phyloP scores from a whole-genome alignment of 306 rosid species.

The Ammopiptanthus mongolicus region DNA sequence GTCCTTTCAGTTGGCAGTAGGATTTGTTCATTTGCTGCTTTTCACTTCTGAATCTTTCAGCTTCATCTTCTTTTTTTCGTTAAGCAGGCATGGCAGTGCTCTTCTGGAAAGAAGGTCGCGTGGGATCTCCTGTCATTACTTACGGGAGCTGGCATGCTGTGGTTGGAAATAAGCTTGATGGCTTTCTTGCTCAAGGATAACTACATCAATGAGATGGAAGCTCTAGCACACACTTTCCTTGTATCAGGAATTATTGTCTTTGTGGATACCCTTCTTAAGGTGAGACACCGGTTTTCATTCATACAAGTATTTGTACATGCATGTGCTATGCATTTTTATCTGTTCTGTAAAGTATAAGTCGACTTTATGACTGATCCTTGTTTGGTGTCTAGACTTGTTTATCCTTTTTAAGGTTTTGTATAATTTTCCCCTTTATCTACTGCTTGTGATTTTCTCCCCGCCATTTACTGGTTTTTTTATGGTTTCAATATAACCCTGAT shows the following conservation, averaged over 20 bases:
- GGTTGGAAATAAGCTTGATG: constrained; percentile 65
- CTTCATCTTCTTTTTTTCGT: constrained; percentile 4
- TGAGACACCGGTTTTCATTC: constrained; percentile 18
- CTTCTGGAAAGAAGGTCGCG: constrained; percentile 51
- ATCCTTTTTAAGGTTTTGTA: not conserved
- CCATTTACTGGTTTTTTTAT: not conserved
- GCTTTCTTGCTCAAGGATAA: constrained; percentile 60
- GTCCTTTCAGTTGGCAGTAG: not conserved
- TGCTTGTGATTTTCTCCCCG: not conserved
- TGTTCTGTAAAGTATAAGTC: not conserved
- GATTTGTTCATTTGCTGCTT: not conserved
- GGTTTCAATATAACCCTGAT: not conserved
- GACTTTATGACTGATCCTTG: not conserved
- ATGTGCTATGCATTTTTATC: not conserved
- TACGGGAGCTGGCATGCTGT: constrained; percentile 58
- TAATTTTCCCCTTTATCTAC: not conserved
- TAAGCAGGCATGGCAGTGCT: constrained; percentile 63
- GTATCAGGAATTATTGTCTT: constrained; percentile 53
- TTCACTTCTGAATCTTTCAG: not conserved
- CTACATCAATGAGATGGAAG: constrained; percentile 50
- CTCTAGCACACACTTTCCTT: constrained; percentile 43
- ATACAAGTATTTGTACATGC: not conserved
- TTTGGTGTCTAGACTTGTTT: not conserved
- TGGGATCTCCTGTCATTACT: constrained; percentile 65
- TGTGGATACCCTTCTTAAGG: constrained; percentile 71